These are phyloP conservation scores for Phytophthora uliginosa DNA, from an alignment of 352 stramenopile species.

Conservation along the genomic window DNA sequence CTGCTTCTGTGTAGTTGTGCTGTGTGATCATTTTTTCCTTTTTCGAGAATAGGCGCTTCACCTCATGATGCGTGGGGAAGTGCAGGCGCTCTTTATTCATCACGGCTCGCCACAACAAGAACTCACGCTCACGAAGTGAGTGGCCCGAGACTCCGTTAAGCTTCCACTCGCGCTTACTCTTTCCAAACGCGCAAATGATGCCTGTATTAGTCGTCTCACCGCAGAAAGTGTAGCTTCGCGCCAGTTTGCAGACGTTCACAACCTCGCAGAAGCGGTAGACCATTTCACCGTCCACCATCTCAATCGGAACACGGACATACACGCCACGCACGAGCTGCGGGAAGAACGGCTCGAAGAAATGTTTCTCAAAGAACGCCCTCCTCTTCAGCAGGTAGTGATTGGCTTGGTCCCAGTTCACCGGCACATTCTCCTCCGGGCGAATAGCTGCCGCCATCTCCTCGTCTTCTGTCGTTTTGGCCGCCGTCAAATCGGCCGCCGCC, in stretches of 20 bases:
- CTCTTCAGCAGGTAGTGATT: conserved; percentile 85
- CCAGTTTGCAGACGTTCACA: conserved; percentile 66
- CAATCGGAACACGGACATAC: conserved; percentile 81
- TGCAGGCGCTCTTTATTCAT: conserved; percentile 84
- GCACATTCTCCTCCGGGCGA: conserved; percentile 73
- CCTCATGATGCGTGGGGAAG: conserved; percentile 79
- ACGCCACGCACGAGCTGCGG: conserved; percentile 80
- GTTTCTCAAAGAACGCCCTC: conserved; percentile 84
- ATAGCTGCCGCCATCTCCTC: conserved; percentile 55
- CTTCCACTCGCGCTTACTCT: conserved; percentile 82
- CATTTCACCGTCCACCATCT: conserved; percentile 78
- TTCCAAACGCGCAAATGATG: conserved; percentile 83
- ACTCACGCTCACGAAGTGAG: conserved; percentile 82
- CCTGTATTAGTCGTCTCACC: conserved; percentile 79
- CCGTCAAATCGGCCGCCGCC: conserved; percentile 30
- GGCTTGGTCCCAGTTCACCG: conserved; percentile 79
- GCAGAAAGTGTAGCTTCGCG: conserved; percentile 74
- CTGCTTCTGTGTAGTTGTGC: conserved; percentile 82
- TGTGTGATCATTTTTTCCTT: conserved; percentile 80
- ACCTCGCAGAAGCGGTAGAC: conserved; percentile 90
- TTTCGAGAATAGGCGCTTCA: conserved; percentile 65
- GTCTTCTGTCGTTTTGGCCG: conserved; percentile 50
- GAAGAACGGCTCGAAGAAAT: conserved; percentile 91
- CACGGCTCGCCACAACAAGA: conserved; percentile 82
- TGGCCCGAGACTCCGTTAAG: conserved; percentile 78